Evolutionary conservation across 208 protist genomes (phyloP), one percentile per base, ranked within the genome.

Genomic region (Borovskyia barvae): DNA sequence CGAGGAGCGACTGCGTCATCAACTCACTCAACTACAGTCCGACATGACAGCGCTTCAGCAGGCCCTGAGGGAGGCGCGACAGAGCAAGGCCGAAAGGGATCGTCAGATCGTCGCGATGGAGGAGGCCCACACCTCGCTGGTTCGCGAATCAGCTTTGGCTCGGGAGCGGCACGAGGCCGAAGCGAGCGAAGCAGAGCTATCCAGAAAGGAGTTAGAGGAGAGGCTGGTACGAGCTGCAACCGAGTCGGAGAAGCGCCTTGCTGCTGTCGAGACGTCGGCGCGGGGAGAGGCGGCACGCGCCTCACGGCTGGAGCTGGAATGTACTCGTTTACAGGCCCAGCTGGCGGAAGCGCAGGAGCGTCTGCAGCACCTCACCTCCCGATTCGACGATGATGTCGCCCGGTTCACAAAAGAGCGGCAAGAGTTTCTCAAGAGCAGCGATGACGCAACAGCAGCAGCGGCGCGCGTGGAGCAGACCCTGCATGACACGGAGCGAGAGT

Each of bases 261-360:
- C 55, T n/a, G 72, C 66, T 2, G 73, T 73, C 11, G 85, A 92
- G 62, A 63, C 79, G 22, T 53, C 70, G 20, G 66, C 85, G 3
- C 78, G 82, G 0, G 80, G 80, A 46, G 79, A 92, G 45, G 54
- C 59, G 17, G 71, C 58, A 1, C 61, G 72, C 12, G 65, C 67
- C 15, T 65, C 56, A 11, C 66, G 60, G 29, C 53, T 80, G 30
- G 85, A 89, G 41, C 36, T 85, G 42, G 85, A 92, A 57, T 76
- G 77, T 33, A 78, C 79, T 15, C 60, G 69, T 24, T 59, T 92
- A 22, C 85, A 92, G 33, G 52, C 67, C 0, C 73, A 65, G 41
- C 67, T 92, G n/a, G 52, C 79, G 15, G 81, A 86, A 33, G 43
- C 66, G 7, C 74, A 89, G 39, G 71, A 81, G 55, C 76, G 73